phyloP scores from a whole-genome alignment of 495 filamentous ascomycete species.

The Pseudotulostoma volvatum region DNA sequence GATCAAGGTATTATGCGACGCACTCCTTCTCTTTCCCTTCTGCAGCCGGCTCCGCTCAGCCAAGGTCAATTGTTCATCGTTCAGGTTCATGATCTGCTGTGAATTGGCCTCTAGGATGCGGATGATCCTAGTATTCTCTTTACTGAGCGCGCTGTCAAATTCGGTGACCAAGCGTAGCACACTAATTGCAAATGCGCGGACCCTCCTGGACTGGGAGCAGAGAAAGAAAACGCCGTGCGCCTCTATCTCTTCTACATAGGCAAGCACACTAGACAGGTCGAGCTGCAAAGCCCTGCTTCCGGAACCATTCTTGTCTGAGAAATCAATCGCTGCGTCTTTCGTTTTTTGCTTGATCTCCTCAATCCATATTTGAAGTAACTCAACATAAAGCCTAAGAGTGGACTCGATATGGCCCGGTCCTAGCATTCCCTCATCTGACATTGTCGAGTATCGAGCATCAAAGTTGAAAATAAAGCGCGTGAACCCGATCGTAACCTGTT shows the following conservation, averaged over 20 bases:
- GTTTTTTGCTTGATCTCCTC: slow-evolving; percentile 85
- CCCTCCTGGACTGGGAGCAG: slow-evolving; percentile 81
- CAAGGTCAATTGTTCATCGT: slow-evolving; percentile 82
- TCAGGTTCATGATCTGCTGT: slow-evolving; percentile 72
- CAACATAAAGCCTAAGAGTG: slow-evolving; percentile 81
- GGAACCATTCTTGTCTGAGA: slow-evolving; percentile 35
- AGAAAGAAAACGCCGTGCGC: slow-evolving; percentile 97
- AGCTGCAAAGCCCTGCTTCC: slow-evolving; percentile 53
- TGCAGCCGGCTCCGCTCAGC: slow-evolving; percentile 87
- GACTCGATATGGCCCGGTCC: slow-evolving; percentile 90
- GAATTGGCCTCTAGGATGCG: slow-evolving; percentile 84
- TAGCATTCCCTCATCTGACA: slow-evolving; percentile 95
- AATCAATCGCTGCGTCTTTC: slow-evolving; percentile 50
- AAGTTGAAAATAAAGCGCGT: slow-evolving; percentile 95
- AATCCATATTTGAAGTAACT: slow-evolving; percentile 89
- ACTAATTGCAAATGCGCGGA: slow-evolving; percentile 79
- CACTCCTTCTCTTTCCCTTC: slow-evolving; percentile 72
- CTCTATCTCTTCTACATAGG: slow-evolving; percentile 91
- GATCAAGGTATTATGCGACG: slow-evolving; percentile 69
- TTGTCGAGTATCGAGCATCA: slow-evolving; percentile 89
- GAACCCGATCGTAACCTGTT: slow-evolving; percentile 93
- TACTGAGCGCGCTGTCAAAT: slow-evolving; percentile 78
- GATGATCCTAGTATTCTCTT: slow-evolving; percentile 66
- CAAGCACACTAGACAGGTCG: slow-evolving; percentile 72
- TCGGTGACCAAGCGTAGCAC: slow-evolving; percentile 85